Base-by-base conservation (phyloP, 768 basidiomycete genomes). In the Paxillus involutus region DNA sequence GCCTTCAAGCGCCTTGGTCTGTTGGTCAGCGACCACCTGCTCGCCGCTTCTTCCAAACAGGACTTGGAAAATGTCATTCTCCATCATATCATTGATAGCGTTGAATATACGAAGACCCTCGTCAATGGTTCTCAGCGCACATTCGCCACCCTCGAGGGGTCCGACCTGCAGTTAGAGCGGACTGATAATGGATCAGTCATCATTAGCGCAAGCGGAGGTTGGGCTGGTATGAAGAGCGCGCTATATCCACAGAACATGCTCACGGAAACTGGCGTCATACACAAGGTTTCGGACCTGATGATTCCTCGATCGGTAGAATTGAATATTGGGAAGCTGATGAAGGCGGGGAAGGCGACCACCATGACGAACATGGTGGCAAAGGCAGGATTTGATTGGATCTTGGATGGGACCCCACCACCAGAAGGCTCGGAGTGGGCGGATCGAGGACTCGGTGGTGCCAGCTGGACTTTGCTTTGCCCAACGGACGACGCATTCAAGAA, bases 391-490 rank as follows among this genome's bases (percentile, higher is more conserved):
- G 89, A 88, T 36, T 98, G 95, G 94, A 73, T 97, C 36, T 73
- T 98, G 51, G 87, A 98, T 59, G 96, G 95, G 5, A 89, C 85
- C 6, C 73, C 80, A 0, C 89, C 89, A 7, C 89, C 90, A 5
- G 82, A 84, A 60, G 86, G 77, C 50, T 86, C 87, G 10, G 74
- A 72, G 11, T 91, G 86, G 85, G 80, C 79, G 6, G 77, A 84
- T 14, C 64, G 69, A 52, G 77, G 72, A 43, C 62, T 80, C n/a
- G 64, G 67, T 17, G 78, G 75, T 24, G 71, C 69, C 9, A 85
- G 87, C 4, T 98, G 95, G 87, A 96, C 94, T 2, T 70, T 99
- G 4, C 78, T 99, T 19, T 94, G 91, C 60, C 97, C 97, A 3
- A 83, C 85, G 6, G 97, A 99, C 63, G 87, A 89, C 53, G 94